Evolutionary conservation across 2,329 filamentous ascomycete species (phyloP).

Genomic region (Penicillium corylophilum): DNA sequence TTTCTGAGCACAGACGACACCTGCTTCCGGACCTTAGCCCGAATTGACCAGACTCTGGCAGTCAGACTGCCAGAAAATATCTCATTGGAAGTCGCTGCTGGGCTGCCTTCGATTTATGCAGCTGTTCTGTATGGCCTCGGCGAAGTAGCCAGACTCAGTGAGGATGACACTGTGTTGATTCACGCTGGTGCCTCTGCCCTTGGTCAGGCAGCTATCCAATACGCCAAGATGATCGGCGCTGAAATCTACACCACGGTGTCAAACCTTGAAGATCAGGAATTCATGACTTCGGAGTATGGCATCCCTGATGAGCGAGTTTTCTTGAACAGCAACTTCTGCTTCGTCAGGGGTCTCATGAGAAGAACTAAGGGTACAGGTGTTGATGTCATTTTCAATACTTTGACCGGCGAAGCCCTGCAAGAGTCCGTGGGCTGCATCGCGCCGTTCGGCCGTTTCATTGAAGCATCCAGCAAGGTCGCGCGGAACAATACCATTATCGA

Average conservation of each 20-base stretch:
- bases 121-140: slow-evolving; percentile 13
- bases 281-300: slow-evolving; percentile 10
- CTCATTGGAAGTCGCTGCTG: slow-evolving; percentile 9
- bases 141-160: slow-evolving; percentile 5
- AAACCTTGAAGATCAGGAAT: slow-evolving; percentile 6
- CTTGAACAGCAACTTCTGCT: slow-evolving; percentile 10
- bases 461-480: slow-evolving; percentile 1
- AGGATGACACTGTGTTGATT: slow-evolving; percentile 18
- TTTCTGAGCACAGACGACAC: background rate
- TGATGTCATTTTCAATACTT: slow-evolving; percentile 20
- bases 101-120: slow-evolving; percentile 8
- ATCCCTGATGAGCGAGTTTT: slow-evolving; percentile 16
- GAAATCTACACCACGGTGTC: slow-evolving; percentile 16
- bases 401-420: slow-evolving; percentile 15
- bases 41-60: slow-evolving; percentile 1
- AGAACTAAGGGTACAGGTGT: slow-evolving; percentile 15
- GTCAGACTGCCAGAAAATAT: slow-evolving; percentile 9
- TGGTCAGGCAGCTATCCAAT: slow-evolving; percentile 26
- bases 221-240: slow-evolving; percentile 15
- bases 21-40: slow-evolving; percentile 9
- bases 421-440: slow-evolving; percentile 16
- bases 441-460: slow-evolving; percentile 20
- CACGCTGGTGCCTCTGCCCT: slow-evolving; percentile 16
- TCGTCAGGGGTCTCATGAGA: slow-evolving; percentile 16
- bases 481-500: slow-evolving; percentile 7